phyloP scores from a whole-genome alignment of 2,329 filamentous ascomycete species.

The Coniella lustricola region DNA sequence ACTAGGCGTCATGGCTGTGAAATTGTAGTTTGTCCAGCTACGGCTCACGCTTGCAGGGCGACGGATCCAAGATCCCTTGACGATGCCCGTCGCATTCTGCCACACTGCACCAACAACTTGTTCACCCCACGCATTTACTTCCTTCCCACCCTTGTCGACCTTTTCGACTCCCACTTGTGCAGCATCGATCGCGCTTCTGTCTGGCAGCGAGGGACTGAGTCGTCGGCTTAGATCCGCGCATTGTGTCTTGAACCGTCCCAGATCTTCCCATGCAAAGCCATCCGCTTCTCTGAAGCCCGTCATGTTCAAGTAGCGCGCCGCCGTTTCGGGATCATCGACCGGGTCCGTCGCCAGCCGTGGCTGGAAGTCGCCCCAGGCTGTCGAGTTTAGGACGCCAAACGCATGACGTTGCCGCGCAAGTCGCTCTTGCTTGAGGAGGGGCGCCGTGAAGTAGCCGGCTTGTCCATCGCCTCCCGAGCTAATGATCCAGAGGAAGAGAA shows the following conservation, averaged over 20 bases:
- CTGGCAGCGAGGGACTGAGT: constrained; percentile 34
- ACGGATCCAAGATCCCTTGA: constrained; percentile 70
- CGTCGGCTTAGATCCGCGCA: constrained; percentile 55
- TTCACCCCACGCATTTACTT: constrained; percentile 22
- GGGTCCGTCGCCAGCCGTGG: constrained; percentile 30
- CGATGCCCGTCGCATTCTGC: constrained; percentile 68
- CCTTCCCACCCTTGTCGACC: constrained; percentile 24
- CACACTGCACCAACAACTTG: constrained; percentile 47
- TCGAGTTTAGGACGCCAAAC: constrained; percentile 46
- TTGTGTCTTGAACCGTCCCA: constrained; percentile 58
- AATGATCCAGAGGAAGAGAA: constrained; percentile 38
- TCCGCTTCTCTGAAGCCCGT: constrained; percentile 71
- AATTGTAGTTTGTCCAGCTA: constrained; percentile 49
- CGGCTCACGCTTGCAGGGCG: constrained; percentile 40
- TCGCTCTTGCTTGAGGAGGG: constrained; percentile 36
- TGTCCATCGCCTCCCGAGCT: constrained; percentile 33
- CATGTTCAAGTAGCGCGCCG: constrained; percentile 54
- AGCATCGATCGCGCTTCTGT: constrained; percentile 30
- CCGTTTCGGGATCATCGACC: constrained; percentile 23
- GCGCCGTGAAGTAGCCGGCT: constrained; percentile 35
- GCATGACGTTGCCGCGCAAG: constrained; percentile 45
- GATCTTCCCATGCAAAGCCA: constrained; percentile 69
- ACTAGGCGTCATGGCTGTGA: constrained; percentile 56
- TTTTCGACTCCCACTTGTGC: constrained; percentile 37
- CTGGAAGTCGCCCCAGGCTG: constrained; percentile 54